These are phyloP conservation scores for Stromatinia cepivora DNA, from an alignment of 2,329 filamentous ascomycete species.

Conservation along the genomic window DNA sequence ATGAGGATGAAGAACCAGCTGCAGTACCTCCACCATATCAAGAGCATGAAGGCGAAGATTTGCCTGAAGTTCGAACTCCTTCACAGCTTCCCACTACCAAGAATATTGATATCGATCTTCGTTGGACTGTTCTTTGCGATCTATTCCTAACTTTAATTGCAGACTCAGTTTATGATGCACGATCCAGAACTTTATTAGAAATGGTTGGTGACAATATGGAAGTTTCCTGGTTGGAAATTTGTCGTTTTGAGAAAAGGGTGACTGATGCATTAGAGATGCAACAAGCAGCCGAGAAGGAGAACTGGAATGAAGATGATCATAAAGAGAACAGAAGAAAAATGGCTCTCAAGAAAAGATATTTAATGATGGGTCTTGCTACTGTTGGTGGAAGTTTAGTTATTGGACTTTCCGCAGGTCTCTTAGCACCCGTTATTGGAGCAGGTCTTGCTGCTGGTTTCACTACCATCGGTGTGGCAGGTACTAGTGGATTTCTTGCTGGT, in stretches of 20 bases:
- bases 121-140: conserved; percentile 96
- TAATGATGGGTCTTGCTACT: conserved; percentile 95
- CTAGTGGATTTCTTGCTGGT: conserved; percentile 83
- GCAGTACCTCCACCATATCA: conserved; percentile 60
- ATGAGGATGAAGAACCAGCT: conserved; percentile 49
- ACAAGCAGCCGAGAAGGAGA: conserved; percentile 88
- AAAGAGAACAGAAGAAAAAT: conserved; percentile 82
- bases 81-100: conserved; percentile 78
- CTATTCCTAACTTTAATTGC: conserved; percentile 93
- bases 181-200: conserved; percentile 82
- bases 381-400: conserved; percentile 95
- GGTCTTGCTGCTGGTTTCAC: conserved; percentile 93
- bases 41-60: conserved; percentile 64
- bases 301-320: conserved; percentile 96
- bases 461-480: conserved; percentile 89
- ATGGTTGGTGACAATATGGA: conserved; percentile 77
- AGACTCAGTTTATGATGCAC: conserved; percentile 89
- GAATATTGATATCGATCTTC: conserved; percentile 90
- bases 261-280: conserved; percentile 98
- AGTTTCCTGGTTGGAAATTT: conserved; percentile 89
- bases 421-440: conserved; percentile 91
- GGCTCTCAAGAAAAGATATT: conserved; percentile 78
- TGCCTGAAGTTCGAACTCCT: conserved; percentile 78
- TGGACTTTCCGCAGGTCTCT: conserved; percentile 84
- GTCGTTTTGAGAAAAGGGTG: conserved; percentile 93